Conservation (phyloP, 805 yeast genomes). For the Spencermartinsiella europaea region DNA sequence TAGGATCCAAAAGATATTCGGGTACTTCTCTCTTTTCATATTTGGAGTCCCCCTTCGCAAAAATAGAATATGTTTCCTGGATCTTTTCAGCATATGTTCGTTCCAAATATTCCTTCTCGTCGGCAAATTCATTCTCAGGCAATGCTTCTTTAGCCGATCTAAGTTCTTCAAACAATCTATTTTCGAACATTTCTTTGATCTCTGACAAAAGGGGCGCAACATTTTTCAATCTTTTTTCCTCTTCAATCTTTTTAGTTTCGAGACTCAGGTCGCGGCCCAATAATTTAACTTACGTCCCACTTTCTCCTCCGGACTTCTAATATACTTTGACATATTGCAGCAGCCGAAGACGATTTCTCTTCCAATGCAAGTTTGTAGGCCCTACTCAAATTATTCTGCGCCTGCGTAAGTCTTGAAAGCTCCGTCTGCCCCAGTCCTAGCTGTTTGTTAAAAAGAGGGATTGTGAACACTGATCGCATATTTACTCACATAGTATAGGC, state of each 20-base stretch:
- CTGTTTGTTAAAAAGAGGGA: constrained; percentile 7
- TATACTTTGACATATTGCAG: constrained; percentile 22
- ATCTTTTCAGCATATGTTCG: constrained; percentile 18
- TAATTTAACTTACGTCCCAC: constrained; percentile 20
- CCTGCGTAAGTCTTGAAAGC: constrained; percentile 26
- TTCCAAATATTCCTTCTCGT: constrained; percentile 20
- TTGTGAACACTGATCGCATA: constrained; percentile 1
- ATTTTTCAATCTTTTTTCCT: constrained; percentile 20
- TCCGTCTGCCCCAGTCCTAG: constrained; percentile 26
- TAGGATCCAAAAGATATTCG: constrained; percentile 37
- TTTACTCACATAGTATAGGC: constrained; percentile 21
- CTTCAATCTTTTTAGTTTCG: constrained; percentile 11
- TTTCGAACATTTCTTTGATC: constrained; percentile 20
- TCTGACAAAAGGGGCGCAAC: constrained; percentile 24
- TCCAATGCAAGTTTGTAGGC: constrained; percentile 28
- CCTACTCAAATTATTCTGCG: constrained; percentile 21
- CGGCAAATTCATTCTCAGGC: constrained; percentile 18
- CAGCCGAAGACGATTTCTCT: constrained; percentile 26
- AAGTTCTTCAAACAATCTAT: constrained; percentile 9
- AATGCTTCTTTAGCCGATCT: constrained; percentile 11
- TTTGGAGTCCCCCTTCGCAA: constrained; percentile 21
- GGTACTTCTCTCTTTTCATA: constrained; percentile 30
- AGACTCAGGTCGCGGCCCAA: not conserved
- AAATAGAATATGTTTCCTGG: constrained; percentile 19
- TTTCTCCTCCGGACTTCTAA: constrained; percentile 22